Conservation (phyloP, 2,329 filamentous ascomycete genomes). For the Fusarium scirpi region DNA sequence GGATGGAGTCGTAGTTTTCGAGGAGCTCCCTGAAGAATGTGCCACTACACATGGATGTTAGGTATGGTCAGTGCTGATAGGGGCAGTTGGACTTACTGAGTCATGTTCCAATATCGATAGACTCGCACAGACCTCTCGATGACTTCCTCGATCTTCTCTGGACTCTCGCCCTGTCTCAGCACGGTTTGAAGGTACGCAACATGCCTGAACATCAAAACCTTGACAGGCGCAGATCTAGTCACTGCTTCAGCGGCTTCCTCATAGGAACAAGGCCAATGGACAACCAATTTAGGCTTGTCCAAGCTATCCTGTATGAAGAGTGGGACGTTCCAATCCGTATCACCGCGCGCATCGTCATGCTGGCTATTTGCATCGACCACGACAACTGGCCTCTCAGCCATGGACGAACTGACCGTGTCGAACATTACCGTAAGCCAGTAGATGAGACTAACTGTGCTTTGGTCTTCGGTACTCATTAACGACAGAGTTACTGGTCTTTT, state of each 20-base stretch:
- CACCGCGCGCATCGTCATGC: constrained; percentile 40
- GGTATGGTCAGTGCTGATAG: fast-evolving
- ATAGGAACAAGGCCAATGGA: constrained; percentile 66
- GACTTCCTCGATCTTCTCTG: constrained; percentile 59
- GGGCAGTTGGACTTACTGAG: constrained; percentile 50
- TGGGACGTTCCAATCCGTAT: constrained; percentile 16
- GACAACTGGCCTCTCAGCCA: constrained; percentile 55
- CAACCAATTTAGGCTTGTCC: constrained; percentile 15
- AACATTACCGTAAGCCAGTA: constrained; percentile 72
- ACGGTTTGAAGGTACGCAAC: constrained; percentile 65
- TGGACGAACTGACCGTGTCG: constrained; percentile 66
- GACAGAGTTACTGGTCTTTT: neutral
- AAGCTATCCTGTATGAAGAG: constrained; percentile 25
- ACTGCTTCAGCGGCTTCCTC: constrained; percentile 61
- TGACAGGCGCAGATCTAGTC: constrained; percentile 66
- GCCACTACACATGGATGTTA: constrained; percentile 37
- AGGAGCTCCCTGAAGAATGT: constrained; percentile 65
- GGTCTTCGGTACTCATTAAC: constrained; percentile 36
- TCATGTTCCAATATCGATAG: constrained; percentile 65
- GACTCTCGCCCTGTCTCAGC: constrained; percentile 53
- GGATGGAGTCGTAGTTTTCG: constrained; percentile 61
- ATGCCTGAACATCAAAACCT: constrained; percentile 68
- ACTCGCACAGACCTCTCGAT: constrained; percentile 61
- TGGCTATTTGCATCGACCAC: constrained; percentile 55
- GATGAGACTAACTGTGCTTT: constrained; percentile 62